These are phyloP conservation scores for Meredithiella fracta DNA, from an alignment of 2,329 filamentous ascomycete species.

Conservation along the genomic window DNA sequence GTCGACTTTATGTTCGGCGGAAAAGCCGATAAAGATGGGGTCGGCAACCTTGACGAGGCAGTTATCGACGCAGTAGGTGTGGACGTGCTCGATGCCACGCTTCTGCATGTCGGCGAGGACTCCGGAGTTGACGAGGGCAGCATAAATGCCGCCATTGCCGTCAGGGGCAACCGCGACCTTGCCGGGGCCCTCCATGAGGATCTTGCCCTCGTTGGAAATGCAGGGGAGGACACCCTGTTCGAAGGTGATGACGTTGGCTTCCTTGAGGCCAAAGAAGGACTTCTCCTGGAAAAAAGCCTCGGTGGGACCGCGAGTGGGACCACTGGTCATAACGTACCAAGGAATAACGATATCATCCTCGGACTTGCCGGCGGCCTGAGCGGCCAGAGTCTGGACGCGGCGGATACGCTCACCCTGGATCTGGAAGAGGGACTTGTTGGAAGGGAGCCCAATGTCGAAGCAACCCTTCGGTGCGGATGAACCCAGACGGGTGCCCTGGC, in stretches of 20 bases:
- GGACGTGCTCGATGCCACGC: slow-evolving; percentile 84
- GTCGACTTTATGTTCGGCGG: slow-evolving; percentile 73
- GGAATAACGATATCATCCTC: slow-evolving; percentile 49
- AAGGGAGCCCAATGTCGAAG: slow-evolving; percentile 89
- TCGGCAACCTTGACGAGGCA: slow-evolving; percentile 98
- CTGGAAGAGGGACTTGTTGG: slow-evolving; percentile 89
- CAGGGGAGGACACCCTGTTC: slow-evolving; percentile 95
- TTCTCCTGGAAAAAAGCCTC: slow-evolving; percentile 83
- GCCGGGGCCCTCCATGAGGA: slow-evolving; percentile 76
- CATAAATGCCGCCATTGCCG: slow-evolving; percentile 93
- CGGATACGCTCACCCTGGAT: slow-evolving; percentile 89
- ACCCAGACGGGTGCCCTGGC: slow-evolving; percentile 85
- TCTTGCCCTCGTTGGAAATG: slow-evolving; percentile 95
- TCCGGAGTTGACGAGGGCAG: slow-evolving; percentile 65
- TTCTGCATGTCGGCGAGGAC: slow-evolving; percentile 76
- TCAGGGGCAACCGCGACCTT: slow-evolving; percentile 91
- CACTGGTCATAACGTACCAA: slow-evolving; percentile 99
- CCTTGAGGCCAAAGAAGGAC: slow-evolving; percentile 74
- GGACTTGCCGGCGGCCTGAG: slow-evolving; percentile 42
- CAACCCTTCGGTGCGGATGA: slow-evolving; percentile 95
- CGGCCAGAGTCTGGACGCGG: slow-evolving; percentile 68
- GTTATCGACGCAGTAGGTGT: slow-evolving; percentile 98
- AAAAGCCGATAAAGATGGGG: slow-evolving; percentile 86
- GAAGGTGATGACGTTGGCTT: slow-evolving; percentile 80
- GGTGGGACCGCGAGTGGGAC: slow-evolving; percentile 81